Conservation (phyloP, 148 eudicot species). For the Agrostemma githago region DNA sequence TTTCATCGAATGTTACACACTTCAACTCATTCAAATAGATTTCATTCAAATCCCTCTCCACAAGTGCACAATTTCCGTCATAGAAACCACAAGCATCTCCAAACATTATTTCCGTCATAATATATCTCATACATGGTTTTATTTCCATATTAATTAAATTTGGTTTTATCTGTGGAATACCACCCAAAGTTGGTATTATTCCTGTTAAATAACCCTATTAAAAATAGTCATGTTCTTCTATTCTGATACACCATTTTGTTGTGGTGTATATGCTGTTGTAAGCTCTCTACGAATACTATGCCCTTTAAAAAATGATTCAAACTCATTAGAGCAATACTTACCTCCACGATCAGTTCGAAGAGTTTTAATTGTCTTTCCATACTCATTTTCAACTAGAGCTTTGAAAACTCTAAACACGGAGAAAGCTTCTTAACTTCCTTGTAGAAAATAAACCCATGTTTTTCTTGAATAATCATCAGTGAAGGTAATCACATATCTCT, state of each 20-base stretch:
- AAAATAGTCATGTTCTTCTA: neutral
- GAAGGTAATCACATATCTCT: conserved; percentile 18
- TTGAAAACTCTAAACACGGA: conserved; percentile 9
- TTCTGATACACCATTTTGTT: conserved; percentile 4
- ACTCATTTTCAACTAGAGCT: neutral
- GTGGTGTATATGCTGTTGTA: conserved; percentile 10
- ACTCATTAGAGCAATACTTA: neutral
- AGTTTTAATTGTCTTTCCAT: conserved; percentile 7
- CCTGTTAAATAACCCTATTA: no score
- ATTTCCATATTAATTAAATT: no score
- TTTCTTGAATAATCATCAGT: conserved; percentile 11
- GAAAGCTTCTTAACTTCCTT: conserved; percentile 8
- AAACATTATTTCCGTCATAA: no score
- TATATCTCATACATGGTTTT: no score
- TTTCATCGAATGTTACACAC: no score
- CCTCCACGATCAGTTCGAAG: conserved; percentile 11
- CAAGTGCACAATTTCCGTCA: no score
- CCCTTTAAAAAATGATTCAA: neutral
- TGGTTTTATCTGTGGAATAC: no score
- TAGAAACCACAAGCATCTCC: no score
- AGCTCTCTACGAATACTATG: neutral
- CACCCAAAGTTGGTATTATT: no score
- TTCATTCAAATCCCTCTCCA: no score
- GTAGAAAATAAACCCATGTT: conserved; percentile 13
- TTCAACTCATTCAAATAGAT: no score